Evolutionary conservation across 73 alveolate genomes (phyloP).

Genomic region (Blepharisma stoltei): DNA sequence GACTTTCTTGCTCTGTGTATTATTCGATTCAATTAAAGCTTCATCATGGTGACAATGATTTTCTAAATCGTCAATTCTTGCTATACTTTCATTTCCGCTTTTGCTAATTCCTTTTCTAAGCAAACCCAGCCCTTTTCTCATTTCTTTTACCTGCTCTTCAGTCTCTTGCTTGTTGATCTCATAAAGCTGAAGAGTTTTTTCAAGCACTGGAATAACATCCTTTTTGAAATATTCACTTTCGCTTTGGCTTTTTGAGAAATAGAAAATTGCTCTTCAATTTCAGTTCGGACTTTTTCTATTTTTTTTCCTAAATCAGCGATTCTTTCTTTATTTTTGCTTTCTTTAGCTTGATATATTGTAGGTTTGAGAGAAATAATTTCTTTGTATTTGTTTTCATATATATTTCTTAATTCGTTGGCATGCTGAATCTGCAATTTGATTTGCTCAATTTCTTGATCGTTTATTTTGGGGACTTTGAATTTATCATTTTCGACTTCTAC

Average conservation of each 20-base stretch:
- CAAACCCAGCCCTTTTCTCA: neutral
- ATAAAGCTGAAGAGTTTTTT: constrained; percentile 9
- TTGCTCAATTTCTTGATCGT: neutral
- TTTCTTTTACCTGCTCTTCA: constrained; percentile 1
- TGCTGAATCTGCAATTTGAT: neutral
- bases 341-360: neutral
- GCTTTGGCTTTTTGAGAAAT: neutral
- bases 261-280: constrained; percentile 3
- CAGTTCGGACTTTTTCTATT: neutral
- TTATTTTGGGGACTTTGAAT: neutral
- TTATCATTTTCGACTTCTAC: too few species aligned
- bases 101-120: too few species aligned
- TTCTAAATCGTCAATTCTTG: too few species aligned
- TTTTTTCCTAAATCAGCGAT: neutral
- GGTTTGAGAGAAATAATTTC: neutral
- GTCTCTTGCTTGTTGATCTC: neutral
- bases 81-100: too few species aligned
- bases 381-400: constrained; percentile 4
- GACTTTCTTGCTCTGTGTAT: too few species aligned
- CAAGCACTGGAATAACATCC: constrained; percentile 22
- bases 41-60: too few species aligned
- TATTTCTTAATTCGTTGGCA: neutral
- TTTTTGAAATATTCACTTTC: constrained; percentile 15
- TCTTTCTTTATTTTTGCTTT: neutral
- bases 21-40: too few species aligned